Evolutionary conservation across 2,329 filamentous ascomycete species (phyloP).

Genomic region (Pezicula neosporulosa): DNA sequence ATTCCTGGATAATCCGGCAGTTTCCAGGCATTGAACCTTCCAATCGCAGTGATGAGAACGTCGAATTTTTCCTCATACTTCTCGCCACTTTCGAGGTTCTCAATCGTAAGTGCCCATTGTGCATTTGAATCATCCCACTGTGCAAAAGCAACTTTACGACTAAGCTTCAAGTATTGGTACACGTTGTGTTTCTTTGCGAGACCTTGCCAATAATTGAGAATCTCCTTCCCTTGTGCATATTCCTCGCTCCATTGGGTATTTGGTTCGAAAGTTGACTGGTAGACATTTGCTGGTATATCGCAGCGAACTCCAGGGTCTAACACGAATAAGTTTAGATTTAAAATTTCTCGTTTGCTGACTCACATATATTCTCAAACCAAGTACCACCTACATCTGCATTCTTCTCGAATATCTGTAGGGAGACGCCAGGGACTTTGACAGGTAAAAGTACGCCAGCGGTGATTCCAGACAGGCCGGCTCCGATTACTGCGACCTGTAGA

Average conservation of each 20-base stretch:
- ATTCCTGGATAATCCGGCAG: slow-evolving; percentile 59
- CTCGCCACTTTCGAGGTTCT: slow-evolving; percentile 35
- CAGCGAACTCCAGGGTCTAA: slow-evolving; percentile 17
- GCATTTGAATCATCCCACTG: slow-evolving; percentile 49
- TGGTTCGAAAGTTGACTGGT: slow-evolving; percentile 64
- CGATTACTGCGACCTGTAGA: slow-evolving; percentile 53
- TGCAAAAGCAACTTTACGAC: slow-evolving; percentile 51
- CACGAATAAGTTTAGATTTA: too few relatives aligned
- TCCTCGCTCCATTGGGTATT: slow-evolving; percentile 68
- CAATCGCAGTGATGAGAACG: slow-evolving; percentile 60
- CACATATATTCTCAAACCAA: slow-evolving; percentile 46
- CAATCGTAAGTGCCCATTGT: slow-evolving; percentile 48
- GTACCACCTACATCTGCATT: slow-evolving; percentile 59
- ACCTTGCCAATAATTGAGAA: slow-evolving; percentile 61
- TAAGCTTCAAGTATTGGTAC: slow-evolving; percentile 53
- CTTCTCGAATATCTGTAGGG: slow-evolving; percentile 66
- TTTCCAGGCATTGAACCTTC: slow-evolving; percentile 63
- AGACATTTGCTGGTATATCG: slow-evolving; percentile 42
- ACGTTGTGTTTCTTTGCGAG: slow-evolving; percentile 62
- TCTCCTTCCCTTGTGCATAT: slow-evolving; percentile 65
- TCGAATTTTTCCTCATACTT: slow-evolving; percentile 48
- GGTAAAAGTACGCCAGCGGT: slow-evolving; percentile 64
- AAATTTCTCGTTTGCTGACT: too few relatives aligned
- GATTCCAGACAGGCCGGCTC: slow-evolving; percentile 61
- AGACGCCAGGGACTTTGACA: slow-evolving; percentile 63